Evolutionary conservation across 768 basidiomycete genomes (phyloP).

Genomic region (Bullera alba): DNA sequence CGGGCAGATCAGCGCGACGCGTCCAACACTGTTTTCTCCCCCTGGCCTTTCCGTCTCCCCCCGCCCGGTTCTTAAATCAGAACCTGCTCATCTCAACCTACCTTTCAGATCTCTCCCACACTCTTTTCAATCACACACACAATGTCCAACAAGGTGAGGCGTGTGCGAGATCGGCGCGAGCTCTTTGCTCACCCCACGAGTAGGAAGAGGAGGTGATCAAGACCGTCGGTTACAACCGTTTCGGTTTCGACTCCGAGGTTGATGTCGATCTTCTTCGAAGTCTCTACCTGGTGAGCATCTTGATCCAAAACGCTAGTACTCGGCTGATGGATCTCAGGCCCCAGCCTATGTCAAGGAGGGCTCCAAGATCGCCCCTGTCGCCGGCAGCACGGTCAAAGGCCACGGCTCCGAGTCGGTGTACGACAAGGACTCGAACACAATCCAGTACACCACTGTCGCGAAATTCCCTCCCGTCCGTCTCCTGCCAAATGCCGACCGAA

Average conservation of each 20-base stretch:
- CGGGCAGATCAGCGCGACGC: too few relatives aligned
- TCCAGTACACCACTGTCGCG: slow-evolving; percentile 85
- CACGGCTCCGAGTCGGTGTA: slow-evolving; percentile 83
- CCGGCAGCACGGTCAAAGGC: slow-evolving; percentile 26
- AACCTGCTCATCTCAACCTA: too few relatives aligned
- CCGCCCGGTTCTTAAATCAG: too few relatives aligned
- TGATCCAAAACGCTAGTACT: background rate
- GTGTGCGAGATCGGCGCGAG: too few relatives aligned
- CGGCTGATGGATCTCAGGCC: slow-evolving; percentile 14
- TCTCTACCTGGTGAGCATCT: slow-evolving; percentile 61
- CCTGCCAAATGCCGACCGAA: slow-evolving; percentile 66
- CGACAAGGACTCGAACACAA: slow-evolving; percentile 67
- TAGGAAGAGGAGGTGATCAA: slow-evolving; percentile 24
- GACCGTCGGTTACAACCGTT: slow-evolving; percentile 71
- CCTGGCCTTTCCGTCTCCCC: too few relatives aligned
- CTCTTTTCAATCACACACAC: too few relatives aligned
- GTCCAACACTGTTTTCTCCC: too few relatives aligned
- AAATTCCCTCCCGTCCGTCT: slow-evolving; percentile 90
- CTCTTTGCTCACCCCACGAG: background rate
- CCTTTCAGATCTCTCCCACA: too few relatives aligned
- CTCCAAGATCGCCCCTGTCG: slow-evolving; percentile 12
- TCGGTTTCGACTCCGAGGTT: slow-evolving; percentile 85
- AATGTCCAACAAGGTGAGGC: too few relatives aligned
- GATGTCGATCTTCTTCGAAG: slow-evolving; percentile 70
- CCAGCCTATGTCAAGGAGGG: slow-evolving; percentile 39